These are phyloP conservation scores for Schwanniomyces pseudopolymorphus DNA, from an alignment of 805 yeast genomes.

Conservation along the genomic window DNA sequence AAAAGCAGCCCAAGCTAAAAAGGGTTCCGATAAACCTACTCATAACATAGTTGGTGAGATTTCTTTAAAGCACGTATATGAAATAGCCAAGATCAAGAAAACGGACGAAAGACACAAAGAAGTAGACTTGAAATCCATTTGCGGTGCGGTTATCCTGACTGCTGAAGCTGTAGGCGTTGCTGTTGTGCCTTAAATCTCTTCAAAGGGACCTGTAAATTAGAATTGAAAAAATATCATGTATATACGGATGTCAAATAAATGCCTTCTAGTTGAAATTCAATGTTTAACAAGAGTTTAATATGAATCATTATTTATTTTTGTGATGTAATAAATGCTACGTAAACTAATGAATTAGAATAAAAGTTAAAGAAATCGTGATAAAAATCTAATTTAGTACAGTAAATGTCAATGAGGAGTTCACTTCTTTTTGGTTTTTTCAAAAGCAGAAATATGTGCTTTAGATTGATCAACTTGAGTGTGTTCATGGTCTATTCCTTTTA, in stretches of 20 bases:
- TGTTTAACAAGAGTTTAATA: not conserved
- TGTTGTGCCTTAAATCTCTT: conserved; percentile 58
- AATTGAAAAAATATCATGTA: conserved; percentile 1
- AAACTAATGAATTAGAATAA: not conserved
- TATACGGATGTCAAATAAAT: not conserved
- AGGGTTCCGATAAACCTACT: conserved; percentile 75
- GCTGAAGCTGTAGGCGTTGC: conserved; percentile 89
- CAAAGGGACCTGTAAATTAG: not conserved
- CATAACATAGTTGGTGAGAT: conserved; percentile 60
- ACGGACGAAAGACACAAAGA: conserved; percentile 77
- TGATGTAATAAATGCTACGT: not conserved
- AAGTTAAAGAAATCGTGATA: not conserved
- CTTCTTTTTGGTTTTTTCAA: conserved; percentile 77
- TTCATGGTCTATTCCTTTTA: conserved; percentile 58
- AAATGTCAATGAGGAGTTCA: conserved; percentile 13
- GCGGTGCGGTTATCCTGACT: conserved; percentile 79
- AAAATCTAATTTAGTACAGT: not conserved
- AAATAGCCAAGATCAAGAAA: conserved; percentile 90
- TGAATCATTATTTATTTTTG: not conserved
- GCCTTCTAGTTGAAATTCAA: conserved; percentile 6
- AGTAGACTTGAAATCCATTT: conserved; percentile 69
- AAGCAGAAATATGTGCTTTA: conserved; percentile 92
- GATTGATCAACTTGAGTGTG: conserved; percentile 91
- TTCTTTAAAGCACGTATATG: conserved; percentile 87
- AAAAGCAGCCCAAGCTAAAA: conserved; percentile 75